Evolutionary conservation across 768 basidiomycete species (phyloP).

Genomic region (Glaciozyma antarctica): DNA sequence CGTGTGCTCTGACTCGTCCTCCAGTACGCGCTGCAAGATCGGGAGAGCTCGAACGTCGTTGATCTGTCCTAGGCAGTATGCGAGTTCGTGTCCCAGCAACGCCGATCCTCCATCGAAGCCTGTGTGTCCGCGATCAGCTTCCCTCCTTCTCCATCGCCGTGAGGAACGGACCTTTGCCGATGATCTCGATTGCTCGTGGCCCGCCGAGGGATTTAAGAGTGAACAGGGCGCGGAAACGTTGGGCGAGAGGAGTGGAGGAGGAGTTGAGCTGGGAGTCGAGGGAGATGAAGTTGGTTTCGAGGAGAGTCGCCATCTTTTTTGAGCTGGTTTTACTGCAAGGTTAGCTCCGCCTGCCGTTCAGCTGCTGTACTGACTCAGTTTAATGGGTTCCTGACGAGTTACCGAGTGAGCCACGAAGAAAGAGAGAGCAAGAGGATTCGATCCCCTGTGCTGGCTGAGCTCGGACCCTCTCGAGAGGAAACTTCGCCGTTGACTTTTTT

Average conservation of each 20-base stretch:
- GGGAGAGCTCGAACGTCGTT: constrained; percentile 63
- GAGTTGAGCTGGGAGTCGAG: constrained; percentile 76
- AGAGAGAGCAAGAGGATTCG: too few species aligned
- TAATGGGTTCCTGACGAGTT: too few species aligned
- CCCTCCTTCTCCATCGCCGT: not conserved
- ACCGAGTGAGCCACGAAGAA: too few species aligned
- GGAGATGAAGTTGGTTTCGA: constrained; percentile 48
- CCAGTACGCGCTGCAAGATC: constrained; percentile 64
- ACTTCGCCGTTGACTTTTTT: not conserved
- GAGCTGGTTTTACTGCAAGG: too few species aligned
- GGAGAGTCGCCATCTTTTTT: too few species aligned
- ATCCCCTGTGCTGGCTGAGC: too few species aligned
- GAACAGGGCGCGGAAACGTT: constrained; percentile 82
- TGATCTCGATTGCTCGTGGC: constrained; percentile 58
- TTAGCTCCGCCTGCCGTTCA: too few species aligned
- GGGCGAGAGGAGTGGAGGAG: constrained; percentile 66
- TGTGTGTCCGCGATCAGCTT: constrained; percentile 37
- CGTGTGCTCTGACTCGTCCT: constrained; percentile 62
- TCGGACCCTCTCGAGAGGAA: not conserved
- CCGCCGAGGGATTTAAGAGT: constrained; percentile 71
- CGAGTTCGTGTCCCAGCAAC: constrained; percentile 89
- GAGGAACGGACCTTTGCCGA: constrained; percentile 64
- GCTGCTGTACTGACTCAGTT: too few species aligned
- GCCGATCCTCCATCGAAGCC: constrained; percentile 81
- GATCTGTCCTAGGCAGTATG: constrained; percentile 93